Percentiles rank a stretch among this genome's conserved stretches.
Conservation (phyloP, 371 early-diverging fungal species). For the Basidiobolus meristosporus region DNA sequence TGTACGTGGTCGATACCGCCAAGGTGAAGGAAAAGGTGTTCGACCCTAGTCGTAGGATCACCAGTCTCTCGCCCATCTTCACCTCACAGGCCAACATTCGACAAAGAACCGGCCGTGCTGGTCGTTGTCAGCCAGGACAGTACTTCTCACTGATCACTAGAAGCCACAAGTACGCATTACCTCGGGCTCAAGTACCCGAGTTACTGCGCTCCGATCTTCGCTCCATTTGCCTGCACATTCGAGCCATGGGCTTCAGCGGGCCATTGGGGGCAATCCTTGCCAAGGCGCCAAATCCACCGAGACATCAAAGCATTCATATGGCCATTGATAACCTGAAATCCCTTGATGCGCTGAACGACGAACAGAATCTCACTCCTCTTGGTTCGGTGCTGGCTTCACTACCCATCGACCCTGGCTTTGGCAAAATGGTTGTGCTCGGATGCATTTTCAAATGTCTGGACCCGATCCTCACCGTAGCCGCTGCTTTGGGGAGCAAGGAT, state of each 20-base stretch:
- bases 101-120: conserved; percentile 88
- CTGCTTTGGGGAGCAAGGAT: conserved; percentile 28
- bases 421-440: conserved; percentile 59
- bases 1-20: conserved; percentile 86
- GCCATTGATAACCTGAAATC: conserved; percentile 36
- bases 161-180: too few relatives aligned
- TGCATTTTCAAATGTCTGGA: conserved; percentile 52
- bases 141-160: conserved; percentile 51
- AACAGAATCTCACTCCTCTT: too few relatives aligned
- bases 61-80: too few relatives aligned
- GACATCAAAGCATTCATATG: conserved; percentile 31
- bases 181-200: conserved; percentile 54
- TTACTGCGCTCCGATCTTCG: conserved; percentile 55
- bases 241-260: conserved; percentile 28
- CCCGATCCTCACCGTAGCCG: conserved; percentile 47
- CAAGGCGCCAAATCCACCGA: conserved; percentile 60
- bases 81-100: conserved; percentile 69
- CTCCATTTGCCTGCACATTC: conserved; percentile 46
- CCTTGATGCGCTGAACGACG: too few relatives aligned
- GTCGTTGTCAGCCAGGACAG: conserved; percentile 66
- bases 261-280: conserved; percentile 36
- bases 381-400: conserved; percentile 65
- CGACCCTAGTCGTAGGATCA: too few relatives aligned
- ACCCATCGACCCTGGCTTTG: conserved; percentile 61
- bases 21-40: conserved; percentile 61